Base-by-base conservation (phyloP, 169 alveolate species). In the Plasmodium relictum region DNA sequence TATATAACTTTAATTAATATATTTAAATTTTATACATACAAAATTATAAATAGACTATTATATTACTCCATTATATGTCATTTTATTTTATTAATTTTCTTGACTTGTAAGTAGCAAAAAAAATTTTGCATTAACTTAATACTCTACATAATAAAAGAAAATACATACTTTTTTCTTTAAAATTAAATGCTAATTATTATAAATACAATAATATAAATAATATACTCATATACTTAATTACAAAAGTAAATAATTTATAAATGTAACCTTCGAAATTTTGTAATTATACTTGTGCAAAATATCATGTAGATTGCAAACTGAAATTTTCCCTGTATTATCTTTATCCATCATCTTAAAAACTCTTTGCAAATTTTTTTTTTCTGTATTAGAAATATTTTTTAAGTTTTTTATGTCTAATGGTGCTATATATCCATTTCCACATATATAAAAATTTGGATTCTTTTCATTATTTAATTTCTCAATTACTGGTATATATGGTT, bases 401-500 rank as follows among this genome's bases (percentile, higher is more conserved):
- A 76, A 76, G 62, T 63, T 76, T 39, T 76, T 76, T 68, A 76
- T 76, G 89, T 76, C 89, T 65, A 76, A 65, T 63, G 89, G 89
- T 31, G 89, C 89, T 76, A 76, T 76, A 65, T 63, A 76, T 31
- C 89, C 89, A 76, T 76, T 76, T 76, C 89, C 89, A 76, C 89
- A 76, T 10, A 76, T 76, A 63, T 76, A 76, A 48, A 76, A 76
- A 20, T 76, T 76, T 20, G 89, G 89, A 58, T 76, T 76, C 89
- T 76, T 76, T 62, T 76, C 89, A 76, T 58, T 76, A 48, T 76
- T 76, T 65, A 76, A 63, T 65, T 76, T 76, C 45, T 76, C 89
- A 37, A 76, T 76, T 44, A 76, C 58, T 50, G 89, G 89, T 76
- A 76, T 76, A 56, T 76, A 76, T 41, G 89, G 89, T 65, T 76